These are phyloP conservation scores for Marasmius tenuissimus DNA, from an alignment of 1,284 basidiomycete species.

Conservation along the genomic window DNA sequence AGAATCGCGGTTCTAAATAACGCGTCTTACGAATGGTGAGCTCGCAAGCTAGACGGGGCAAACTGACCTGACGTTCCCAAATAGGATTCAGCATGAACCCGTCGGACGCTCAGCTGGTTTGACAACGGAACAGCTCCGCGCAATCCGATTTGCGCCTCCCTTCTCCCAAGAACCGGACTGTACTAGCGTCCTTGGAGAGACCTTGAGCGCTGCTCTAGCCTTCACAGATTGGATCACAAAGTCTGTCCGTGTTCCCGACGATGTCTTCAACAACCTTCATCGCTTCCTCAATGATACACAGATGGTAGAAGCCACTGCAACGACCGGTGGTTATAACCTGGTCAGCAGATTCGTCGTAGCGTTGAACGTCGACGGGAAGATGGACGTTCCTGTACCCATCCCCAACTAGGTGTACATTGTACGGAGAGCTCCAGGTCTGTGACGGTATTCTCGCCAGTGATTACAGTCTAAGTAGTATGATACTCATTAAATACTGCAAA, in stretches of 20 bases:
- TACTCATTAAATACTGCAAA: neutral
- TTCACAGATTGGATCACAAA: constrained; percentile 40
- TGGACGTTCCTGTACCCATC: constrained; percentile 36
- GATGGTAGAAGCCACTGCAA: constrained; percentile 41
- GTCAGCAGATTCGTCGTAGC: constrained; percentile 41
- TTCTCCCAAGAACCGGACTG: constrained; percentile 21
- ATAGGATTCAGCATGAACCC: constrained; percentile 42
- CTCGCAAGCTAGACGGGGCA: neutral
- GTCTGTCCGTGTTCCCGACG: constrained; percentile 34
- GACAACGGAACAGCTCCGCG: constrained; percentile 35
- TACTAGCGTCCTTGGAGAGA: constrained; percentile 22
- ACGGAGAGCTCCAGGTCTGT: too few species aligned
- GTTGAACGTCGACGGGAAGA: constrained; percentile 40
- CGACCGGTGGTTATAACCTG: constrained; percentile 39
- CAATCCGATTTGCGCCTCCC: constrained; percentile 32
- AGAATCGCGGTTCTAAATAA: constrained; percentile 28
- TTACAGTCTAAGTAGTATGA: too few species aligned
- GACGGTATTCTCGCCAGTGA: too few species aligned
- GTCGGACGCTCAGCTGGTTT: constrained; percentile 38
- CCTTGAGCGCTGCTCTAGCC: constrained; percentile 33
- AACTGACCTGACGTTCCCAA: neutral
- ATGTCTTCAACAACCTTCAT: constrained; percentile 33
- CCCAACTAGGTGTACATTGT: constrained; percentile 20
- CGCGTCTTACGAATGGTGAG: constrained; percentile 29
- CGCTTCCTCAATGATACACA: constrained; percentile 35